Evolutionary conservation across 345 rosid species (phyloP), one percentile per base, ranked within the genome.

Genomic region (Xanthoceras sorbifolium): DNA sequence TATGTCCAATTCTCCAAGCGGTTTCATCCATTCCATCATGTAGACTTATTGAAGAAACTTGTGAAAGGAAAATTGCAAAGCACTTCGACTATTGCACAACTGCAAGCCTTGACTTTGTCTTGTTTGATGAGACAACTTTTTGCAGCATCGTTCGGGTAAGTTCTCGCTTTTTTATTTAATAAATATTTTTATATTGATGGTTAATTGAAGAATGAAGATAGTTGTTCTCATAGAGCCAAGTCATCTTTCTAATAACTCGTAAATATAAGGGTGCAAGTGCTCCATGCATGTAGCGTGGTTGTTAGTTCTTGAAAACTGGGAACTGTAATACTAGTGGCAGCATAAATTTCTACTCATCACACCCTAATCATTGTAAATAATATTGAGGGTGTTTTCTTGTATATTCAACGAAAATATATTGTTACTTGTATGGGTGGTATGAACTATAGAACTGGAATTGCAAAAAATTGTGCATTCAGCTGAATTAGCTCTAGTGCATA

Each of bases 11-110:
- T 61, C 92, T 94, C 75, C 91, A 81, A 86, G 97, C 76, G 63
- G 90, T 97, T 73, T 89, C 97, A 36, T 84, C 92, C 32, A 86
- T 97, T 83, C 89, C 95, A 34, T 91, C 97, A 55, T 91, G 99
- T 86, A 90, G 87, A 85, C 91, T 97, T 82, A 82, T 97, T 32
- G 87, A 92, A 82, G 97, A 97, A 88, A 88, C 93, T 78, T 90
- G 98, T 76, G 87, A 87, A 92, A 89, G 94, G 85, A 90, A 87
- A 84, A 87, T 94, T 80, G 84, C 99, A 34, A 86, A 84, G 90
- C 98, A 97, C 78, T 97, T 97, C 0, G 97, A 96, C 84, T 94
- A 93, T 68, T 94, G 97, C 84, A 91, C 94, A 74, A 88, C 98
- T 32, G 91, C 97, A 46, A 90, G 88, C 86, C 82, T 84, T 79